These are phyloP conservation scores for Lumnitzera littorea DNA, from an alignment of 345 rosid genomes.

Conservation along the genomic window DNA sequence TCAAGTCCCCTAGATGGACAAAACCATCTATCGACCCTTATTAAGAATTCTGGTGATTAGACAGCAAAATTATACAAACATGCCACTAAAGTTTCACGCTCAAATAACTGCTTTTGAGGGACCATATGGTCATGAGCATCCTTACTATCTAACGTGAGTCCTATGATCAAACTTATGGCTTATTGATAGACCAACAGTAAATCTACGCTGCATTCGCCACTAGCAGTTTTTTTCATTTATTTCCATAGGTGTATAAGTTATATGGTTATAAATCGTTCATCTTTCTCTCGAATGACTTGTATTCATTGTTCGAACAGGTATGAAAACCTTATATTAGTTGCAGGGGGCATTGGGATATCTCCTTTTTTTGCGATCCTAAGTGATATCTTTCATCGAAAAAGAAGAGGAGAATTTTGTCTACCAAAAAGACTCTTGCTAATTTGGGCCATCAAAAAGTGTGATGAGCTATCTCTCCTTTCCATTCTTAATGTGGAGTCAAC, in stretches of 20 bases:
- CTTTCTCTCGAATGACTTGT: background rate
- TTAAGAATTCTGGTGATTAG: slow-evolving; percentile 80
- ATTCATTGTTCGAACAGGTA: slow-evolving; percentile 37
- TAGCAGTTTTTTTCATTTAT: too few species aligned
- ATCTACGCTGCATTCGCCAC: too few species aligned
- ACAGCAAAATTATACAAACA: slow-evolving; percentile 53
- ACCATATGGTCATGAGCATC: slow-evolving; percentile 15
- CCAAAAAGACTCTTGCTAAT: slow-evolving; percentile 56
- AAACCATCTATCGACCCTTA: slow-evolving; percentile 55
- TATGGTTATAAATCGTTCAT: too few species aligned
- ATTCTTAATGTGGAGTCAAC: slow-evolving; percentile 47
- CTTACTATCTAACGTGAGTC: slow-evolving; percentile 62
- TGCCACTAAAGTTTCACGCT: slow-evolving; percentile 18
- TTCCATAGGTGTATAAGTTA: too few species aligned
- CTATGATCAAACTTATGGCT: background rate
- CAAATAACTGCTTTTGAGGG: slow-evolving; percentile 79
- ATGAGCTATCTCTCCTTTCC: slow-evolving; percentile 70
- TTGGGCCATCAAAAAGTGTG: slow-evolving; percentile 81
- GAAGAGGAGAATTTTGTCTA: slow-evolving; percentile 59
- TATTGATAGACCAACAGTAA: background rate
- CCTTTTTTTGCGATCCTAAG: slow-evolving; percentile 83
- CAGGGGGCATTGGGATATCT: slow-evolving; percentile 91
- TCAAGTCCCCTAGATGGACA: slow-evolving; percentile 82
- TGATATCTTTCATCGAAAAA: slow-evolving; percentile 59
- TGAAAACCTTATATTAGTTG: slow-evolving; percentile 73